Conservation (phyloP, 164 flowering plant species). For the Stephania japonica region DNA sequence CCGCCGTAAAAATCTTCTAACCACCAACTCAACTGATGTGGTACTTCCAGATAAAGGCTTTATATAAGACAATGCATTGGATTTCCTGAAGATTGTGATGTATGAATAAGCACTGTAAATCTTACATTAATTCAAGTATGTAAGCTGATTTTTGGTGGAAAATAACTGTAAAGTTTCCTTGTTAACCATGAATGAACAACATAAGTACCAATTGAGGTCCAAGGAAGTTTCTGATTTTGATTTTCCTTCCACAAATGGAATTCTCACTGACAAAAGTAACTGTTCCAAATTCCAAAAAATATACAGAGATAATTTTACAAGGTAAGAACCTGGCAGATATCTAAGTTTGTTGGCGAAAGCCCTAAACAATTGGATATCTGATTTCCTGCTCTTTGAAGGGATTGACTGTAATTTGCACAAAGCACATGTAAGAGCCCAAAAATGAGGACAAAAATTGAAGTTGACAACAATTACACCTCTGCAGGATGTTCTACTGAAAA, state of each 20-base stretch:
- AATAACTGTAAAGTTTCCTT: no score
- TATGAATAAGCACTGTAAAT: no score
- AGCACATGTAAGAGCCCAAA: neutral
- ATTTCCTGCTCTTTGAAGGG: neutral
- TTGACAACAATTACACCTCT: constrained; percentile 3
- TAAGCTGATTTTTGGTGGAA: no score
- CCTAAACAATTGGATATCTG: neutral
- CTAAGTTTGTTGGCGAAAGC: neutral
- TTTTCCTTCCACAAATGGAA: neutral
- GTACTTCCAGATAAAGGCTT: no score
- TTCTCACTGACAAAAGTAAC: neutral
- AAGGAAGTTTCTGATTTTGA: neutral
- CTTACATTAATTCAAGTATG: no score
- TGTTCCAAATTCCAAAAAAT: neutral
- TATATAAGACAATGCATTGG: no score
- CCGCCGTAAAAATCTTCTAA: no score
- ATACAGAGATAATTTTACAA: neutral
- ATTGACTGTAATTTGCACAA: neutral
- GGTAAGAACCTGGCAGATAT: neutral
- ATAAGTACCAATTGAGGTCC: neutral
- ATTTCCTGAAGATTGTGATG: no score
- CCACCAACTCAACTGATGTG: no score
- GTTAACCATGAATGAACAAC: no score
- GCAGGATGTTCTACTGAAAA: neutral
- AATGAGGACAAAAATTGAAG: neutral